Percentiles rank a stretch among this genome's conserved stretches.
Conservation (phyloP, 495 filamentous ascomycete genomes). For the Astrothelium macrocarpum region DNA sequence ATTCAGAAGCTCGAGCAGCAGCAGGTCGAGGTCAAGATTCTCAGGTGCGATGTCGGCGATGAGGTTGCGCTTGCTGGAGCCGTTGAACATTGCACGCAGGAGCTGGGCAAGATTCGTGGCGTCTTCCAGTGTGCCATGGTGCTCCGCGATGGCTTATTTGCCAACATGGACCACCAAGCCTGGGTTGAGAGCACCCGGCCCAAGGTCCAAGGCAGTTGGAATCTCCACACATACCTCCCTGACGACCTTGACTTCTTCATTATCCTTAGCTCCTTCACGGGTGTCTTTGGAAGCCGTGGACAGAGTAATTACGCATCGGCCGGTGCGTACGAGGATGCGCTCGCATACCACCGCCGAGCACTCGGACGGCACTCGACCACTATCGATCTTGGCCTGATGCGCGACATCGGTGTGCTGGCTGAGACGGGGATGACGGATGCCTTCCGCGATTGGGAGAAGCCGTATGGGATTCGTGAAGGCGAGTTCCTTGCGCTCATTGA, state of each 20-base stretch:
- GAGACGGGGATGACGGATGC: too few relatives aligned
- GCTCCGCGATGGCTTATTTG: conserved; percentile 1
- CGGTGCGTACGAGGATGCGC: too few relatives aligned
- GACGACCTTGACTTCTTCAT: conserved; percentile 14
- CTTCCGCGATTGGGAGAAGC: too few relatives aligned
- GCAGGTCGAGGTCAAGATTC: background rate
- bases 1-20: background rate
- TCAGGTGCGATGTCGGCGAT: background rate
- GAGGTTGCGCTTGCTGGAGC: background rate
- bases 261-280: conserved; percentile 10
- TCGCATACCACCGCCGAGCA: too few relatives aligned
- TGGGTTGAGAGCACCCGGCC: background rate
- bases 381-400: too few relatives aligned
- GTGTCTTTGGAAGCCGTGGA: conserved; percentile 1
- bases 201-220: conserved; percentile 11
- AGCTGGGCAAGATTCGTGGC: background rate
- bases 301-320: conserved; percentile 16
- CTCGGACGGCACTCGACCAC: too few relatives aligned
- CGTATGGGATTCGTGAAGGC: too few relatives aligned
- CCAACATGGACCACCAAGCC: background rate
- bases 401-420: too few relatives aligned
- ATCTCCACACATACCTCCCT: conserved; percentile 9
- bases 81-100: background rate
- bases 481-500: too few relatives aligned
- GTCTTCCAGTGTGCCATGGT: conserved; percentile 10